Base-by-base conservation (phyloP, 805 yeast species). In the Myxozyma udenii region DNA sequence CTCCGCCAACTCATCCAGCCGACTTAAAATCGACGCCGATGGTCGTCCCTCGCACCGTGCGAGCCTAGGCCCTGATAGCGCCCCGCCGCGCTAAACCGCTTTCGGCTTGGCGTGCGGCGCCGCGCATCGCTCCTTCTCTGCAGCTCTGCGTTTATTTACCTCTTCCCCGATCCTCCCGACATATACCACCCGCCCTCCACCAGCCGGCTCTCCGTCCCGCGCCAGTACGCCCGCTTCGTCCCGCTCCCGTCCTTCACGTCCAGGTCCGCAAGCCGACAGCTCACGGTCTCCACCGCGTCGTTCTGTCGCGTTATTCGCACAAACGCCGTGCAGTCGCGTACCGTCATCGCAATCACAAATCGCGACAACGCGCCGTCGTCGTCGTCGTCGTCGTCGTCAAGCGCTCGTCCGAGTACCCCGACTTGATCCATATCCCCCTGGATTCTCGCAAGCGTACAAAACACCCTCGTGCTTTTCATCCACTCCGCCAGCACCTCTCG, bases 241-340 rank as follows among this genome's bases (percentile, higher is more conserved):
- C 54, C 55, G 22, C 56, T 48, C 26, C 48, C 55, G 37, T 55
- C 55, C 30, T 52, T 55, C 16, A 52, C 30, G 18, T 54, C 58
- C 16, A 54, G 26, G 26, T 54, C 58, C 6, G 58, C 78, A 18
- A 80, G 63, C 55, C 69, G 69, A 30, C 76, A 68, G 7, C 74
- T 64, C 16, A 75, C 62, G n/a, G 18, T 33, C 2, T 21, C 37
- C 5, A 22, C 16, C 16, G 18, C 21, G 5, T 11, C 26, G 14
- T 23, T n/a, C 4, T n/a, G 36, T 2, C 43, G 38, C 7, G 33
- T 41, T 46, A 76, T 67, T 46, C 74, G 74, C 16, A 79, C 57
- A 46, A 80, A 74, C 16, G 81, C 60, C 0, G 84, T 80, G 24
- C 80, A 80, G 62, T 80, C 85, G 32, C 85, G 68, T 28, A 75